Base-by-base conservation (phyloP, 805 yeast species). In the Yueomyces sinensis region DNA sequence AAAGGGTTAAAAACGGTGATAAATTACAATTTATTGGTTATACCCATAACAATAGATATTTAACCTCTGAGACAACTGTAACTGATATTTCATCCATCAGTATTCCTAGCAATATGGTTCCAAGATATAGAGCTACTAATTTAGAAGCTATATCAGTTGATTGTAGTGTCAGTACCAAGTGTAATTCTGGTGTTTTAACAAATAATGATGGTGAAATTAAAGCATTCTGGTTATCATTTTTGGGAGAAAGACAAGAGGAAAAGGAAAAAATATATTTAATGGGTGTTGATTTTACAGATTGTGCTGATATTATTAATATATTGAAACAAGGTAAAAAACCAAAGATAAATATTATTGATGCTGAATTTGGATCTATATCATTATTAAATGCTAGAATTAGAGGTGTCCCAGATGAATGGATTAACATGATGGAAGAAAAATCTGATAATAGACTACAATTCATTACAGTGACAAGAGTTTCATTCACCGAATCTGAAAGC, bases 371-470 rank as follows among this genome's bases (percentile, higher is more conserved):
- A 13, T 65, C 86, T 0, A 62, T 80, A 24, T 69, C 82, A 2
- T 63, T 84, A 17, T 68, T 75, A 18, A 78, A 74, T 48, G 94
- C 93, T 3, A 73, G 95, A 56, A 71, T 82, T 31, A 68, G 82
- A 48, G 94, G 94, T n/a, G 94, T 86, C 17, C 72, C 91, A 0
- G 89, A 82, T 45, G 73, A 72, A 30, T 84, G 94, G 93, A 79
- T 87, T 40, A 49, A 63, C 25, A 66, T 64, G 41, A 68, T 82
- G 50, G 94, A 82, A 52, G 63, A 68, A 18, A 68, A 66, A 23
- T 68, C 73, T 34, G 61, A 63, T 18, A 83, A 80, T 47, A 75
- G 82, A 46, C 65, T 78, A 30, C 87, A 83, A 50, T 71, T 87
- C 41, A 68, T 83, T 49, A 62, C 74, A 14, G 89, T 82, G 11